phyloP scores from a whole-genome alignment of 805 yeast species.

The Candida easanensis region DNA sequence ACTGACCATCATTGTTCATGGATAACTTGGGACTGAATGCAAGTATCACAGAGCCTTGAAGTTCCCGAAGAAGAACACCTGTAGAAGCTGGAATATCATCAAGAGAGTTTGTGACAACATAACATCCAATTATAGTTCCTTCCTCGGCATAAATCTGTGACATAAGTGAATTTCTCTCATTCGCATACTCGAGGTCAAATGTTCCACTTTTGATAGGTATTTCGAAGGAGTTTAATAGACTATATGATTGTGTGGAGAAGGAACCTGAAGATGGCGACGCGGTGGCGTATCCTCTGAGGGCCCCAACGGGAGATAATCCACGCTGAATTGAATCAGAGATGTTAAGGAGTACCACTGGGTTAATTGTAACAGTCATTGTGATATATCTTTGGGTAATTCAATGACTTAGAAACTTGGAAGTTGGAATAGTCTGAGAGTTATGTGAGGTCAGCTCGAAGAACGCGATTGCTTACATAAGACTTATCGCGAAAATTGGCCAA shows the following conservation, averaged over 20 bases:
- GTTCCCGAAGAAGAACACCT: not conserved
- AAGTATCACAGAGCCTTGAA: constrained; percentile 3
- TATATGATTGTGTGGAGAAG: not conserved
- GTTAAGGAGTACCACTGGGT: constrained; percentile 18
- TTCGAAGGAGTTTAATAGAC: constrained; percentile 16
- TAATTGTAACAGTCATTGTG: constrained; percentile 2
- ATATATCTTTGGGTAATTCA: not conserved
- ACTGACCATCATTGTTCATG: constrained; percentile 12
- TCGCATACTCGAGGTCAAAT: constrained; percentile 4
- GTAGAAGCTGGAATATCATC: not conserved
- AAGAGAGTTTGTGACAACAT: constrained; percentile 7
- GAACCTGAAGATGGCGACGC: not conserved
- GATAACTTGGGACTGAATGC: constrained; percentile 11
- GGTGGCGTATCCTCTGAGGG: constrained; percentile 10
- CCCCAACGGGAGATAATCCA: constrained; percentile 10
- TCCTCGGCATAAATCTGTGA: constrained; percentile 17
- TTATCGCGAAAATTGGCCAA: not conserved
- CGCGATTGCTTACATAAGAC: not conserved
- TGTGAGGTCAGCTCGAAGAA: too few species aligned
- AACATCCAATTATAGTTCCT: constrained; percentile 14
- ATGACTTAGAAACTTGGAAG: too few species aligned
- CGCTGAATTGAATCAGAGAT: constrained; percentile 16
- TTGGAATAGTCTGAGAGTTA: too few species aligned
- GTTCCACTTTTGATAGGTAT: not conserved
- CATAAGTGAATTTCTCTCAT: constrained; percentile 12